Percentiles rank a stretch among this genome's conserved stretches.
Evolutionary conservation across 164 flowering plant species (phyloP).

Genomic region (Annona squamosa): DNA sequence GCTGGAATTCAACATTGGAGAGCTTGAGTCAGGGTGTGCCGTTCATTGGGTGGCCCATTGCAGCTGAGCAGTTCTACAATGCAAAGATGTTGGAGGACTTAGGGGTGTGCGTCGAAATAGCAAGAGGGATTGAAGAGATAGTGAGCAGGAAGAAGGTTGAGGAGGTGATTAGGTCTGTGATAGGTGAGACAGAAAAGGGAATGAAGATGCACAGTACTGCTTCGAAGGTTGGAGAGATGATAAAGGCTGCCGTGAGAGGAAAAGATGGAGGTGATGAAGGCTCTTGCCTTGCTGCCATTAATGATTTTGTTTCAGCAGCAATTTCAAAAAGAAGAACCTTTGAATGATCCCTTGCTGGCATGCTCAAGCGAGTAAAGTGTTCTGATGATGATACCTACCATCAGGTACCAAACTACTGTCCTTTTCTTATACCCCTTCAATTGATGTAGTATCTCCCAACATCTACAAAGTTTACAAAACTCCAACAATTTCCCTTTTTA

Average conservation of each 20-base stretch:
- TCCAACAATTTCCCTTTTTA: background rate
- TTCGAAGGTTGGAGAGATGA: background rate
- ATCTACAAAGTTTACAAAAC: background rate
- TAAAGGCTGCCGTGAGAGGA: background rate
- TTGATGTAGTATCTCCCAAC: background rate
- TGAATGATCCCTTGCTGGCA: background rate
- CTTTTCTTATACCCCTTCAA: background rate
- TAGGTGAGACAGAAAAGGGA: slow-evolving; percentile 2
- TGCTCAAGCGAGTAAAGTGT: background rate
- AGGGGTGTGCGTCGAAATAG: slow-evolving; percentile 1
- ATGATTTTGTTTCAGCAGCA: background rate
- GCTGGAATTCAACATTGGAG: slow-evolving; percentile 23
- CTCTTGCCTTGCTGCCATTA: background rate
- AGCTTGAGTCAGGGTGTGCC: slow-evolving; percentile 17
- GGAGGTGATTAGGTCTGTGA: background rate
- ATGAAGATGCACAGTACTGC: background rate
- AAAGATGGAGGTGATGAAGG: background rate
- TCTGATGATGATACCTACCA: background rate
- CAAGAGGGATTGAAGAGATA: background rate
- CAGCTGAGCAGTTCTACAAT: slow-evolving; percentile 15
- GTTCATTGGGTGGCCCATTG: slow-evolving; percentile 17
- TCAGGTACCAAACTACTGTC: background rate
- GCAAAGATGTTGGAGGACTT: slow-evolving; percentile 15
- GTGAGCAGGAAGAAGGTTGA: background rate
- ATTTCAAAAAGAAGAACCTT: background rate